phyloP scores from a whole-genome alignment of 2,329 filamentous ascomycete species.

The Gaeumannomyces tritici region DNA sequence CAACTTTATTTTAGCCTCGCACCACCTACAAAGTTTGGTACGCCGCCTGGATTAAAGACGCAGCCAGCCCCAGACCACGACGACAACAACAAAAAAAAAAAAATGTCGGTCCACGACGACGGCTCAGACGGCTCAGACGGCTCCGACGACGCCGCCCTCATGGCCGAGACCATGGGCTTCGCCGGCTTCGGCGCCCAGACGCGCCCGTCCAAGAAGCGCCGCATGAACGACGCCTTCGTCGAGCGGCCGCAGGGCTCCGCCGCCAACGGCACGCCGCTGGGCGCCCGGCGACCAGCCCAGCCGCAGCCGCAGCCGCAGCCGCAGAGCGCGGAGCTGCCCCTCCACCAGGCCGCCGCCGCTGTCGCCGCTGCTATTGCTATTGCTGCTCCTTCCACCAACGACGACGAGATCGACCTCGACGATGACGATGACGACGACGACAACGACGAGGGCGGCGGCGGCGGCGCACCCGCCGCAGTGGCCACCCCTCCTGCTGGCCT shows the following conservation, averaged over 20 bases:
- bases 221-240: conserved; percentile 50
- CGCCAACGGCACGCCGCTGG: conserved; percentile 16
- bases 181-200: conserved; percentile 54
- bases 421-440: conserved; percentile 22
- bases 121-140: conserved; percentile 12
- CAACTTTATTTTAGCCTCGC: too few species aligned
- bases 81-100: background rate
- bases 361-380: too few species aligned
- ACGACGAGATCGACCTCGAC: conserved; percentile 35
- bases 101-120: background rate
- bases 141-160: conserved; percentile 39
- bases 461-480: conserved; percentile 9
- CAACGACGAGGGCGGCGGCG: conserved; percentile 5
- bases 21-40: too few species aligned
- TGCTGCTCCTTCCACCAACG: conserved; percentile 16
- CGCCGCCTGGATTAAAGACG: too few species aligned
- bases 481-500: background rate
- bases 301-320: conserved; percentile 8
- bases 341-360: conserved; percentile 6
- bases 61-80: background rate
- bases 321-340: conserved; percentile 10
- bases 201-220: conserved; percentile 53
- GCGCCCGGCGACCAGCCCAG: background rate
- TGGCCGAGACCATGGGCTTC: conserved; percentile 66
- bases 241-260: conserved; percentile 10